These are phyloP conservation scores for Pilaira anomala DNA, from an alignment of 192 early-diverging fungal species.

Conservation along the genomic window DNA sequence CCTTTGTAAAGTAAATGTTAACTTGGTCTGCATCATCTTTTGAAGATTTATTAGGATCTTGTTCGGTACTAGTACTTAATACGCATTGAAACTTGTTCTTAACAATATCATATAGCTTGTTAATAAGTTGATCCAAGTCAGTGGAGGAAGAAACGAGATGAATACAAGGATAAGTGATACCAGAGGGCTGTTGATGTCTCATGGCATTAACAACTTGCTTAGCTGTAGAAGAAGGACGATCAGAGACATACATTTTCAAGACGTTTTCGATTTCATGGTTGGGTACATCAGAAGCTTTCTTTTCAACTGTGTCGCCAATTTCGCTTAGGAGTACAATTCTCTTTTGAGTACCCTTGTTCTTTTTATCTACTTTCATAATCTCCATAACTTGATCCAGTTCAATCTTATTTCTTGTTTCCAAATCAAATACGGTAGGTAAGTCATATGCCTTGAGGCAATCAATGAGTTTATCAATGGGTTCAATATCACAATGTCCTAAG, in stretches of 20 bases:
- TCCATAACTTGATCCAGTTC: slow-evolving; percentile 77
- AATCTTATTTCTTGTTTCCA: slow-evolving; percentile 50
- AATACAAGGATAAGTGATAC: too few relatives aligned
- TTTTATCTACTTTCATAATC: slow-evolving; percentile 91
- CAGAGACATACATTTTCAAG: slow-evolving; percentile 24
- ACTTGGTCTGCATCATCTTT: not conserved
- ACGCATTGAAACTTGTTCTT: not conserved
- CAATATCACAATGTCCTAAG: slow-evolving; percentile 74
- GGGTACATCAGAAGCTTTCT: slow-evolving; percentile 69
- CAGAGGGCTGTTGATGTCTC: too few relatives aligned
- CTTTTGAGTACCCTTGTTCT: slow-evolving; percentile 85
- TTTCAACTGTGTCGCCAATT: slow-evolving; percentile 82
- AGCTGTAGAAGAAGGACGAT: slow-evolving; percentile 37
- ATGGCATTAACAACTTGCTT: too few relatives aligned
- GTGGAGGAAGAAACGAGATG: not conserved
- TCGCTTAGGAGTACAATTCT: slow-evolving; percentile 78
- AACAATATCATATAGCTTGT: not conserved
- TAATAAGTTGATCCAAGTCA: not conserved
- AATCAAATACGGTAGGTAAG: slow-evolving; percentile 75
- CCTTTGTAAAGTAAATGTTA: not conserved
- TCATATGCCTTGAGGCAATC: slow-evolving; percentile 82
- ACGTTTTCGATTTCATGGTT: slow-evolving; percentile 67
- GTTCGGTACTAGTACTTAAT: not conserved
- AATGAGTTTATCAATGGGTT: slow-evolving; percentile 74
- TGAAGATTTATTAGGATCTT: not conserved